Percentiles rank a stretch among this genome's conserved stretches.
Conservation (phyloP, 371 early-diverging fungal species). For the Mortierella sp. region DNA sequence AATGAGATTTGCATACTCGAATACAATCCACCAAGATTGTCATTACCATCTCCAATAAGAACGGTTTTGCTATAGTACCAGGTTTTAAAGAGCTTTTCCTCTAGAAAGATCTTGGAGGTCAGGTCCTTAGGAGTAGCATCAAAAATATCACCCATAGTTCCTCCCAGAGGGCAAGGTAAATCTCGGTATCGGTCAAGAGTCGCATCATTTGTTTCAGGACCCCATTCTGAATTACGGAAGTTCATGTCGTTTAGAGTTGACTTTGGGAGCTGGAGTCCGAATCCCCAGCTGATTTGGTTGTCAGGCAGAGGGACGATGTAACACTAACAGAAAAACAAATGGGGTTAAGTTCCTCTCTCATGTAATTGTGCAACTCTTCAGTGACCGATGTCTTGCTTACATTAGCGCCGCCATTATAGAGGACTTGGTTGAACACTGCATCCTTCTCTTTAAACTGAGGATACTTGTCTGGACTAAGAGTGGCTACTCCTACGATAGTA, state of each 20-base stretch:
- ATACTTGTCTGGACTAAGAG: constrained; percentile 15
- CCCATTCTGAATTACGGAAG: constrained; percentile 2
- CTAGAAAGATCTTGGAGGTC: too few relatives aligned
- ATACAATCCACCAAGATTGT: too few relatives aligned
- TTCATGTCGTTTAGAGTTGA: background rate
- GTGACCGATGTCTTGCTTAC: background rate
- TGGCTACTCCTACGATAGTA: constrained; percentile 19
- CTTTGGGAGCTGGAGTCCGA: background rate
- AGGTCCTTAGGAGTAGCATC: too few relatives aligned
- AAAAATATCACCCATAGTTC: too few relatives aligned
- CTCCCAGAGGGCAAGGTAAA: background rate
- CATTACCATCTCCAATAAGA: too few relatives aligned
- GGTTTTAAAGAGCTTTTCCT: too few relatives aligned
- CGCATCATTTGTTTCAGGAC: background rate
- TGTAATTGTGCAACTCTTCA: background rate
- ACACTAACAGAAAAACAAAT: background rate
- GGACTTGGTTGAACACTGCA: background rate
- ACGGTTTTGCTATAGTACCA: too few relatives aligned
- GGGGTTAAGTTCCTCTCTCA: background rate
- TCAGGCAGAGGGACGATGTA: background rate
- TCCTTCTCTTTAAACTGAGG: constrained; percentile 1
- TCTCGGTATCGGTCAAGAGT: background rate
- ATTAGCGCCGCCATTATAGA: background rate
- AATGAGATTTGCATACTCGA: too few relatives aligned
- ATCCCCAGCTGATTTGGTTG: background rate